phyloP scores from a whole-genome alignment of 768 basidiomycete species.

The Mycena sanguinolenta region DNA sequence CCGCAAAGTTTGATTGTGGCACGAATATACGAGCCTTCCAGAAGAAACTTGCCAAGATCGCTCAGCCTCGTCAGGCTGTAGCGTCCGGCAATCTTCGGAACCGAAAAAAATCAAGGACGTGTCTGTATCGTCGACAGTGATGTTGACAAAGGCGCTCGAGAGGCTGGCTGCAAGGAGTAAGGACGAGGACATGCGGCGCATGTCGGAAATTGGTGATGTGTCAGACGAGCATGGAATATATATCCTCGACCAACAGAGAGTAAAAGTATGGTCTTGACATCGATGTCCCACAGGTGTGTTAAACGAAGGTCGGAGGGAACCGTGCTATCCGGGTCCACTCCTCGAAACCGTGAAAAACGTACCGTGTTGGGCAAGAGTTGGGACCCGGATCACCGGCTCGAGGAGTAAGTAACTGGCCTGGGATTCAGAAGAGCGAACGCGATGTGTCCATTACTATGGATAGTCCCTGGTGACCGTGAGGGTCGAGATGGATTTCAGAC shows the following conservation, averaged over 20 bases:
- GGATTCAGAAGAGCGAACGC: neutral
- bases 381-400: neutral
- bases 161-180: conserved; percentile 8
- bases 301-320: no score
- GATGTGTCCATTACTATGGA: neutral
- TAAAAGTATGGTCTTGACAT: neutral
- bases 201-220: conserved; percentile 6
- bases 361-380: neutral
- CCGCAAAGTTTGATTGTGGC: conserved; percentile 22
- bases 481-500: neutral
- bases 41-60: conserved; percentile 20
- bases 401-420: neutral
- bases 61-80: conserved; percentile 8
- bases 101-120: neutral
- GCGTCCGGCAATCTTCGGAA: neutral
- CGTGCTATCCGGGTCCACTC: neutral
- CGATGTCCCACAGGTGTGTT: conserved; percentile 8
- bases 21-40: conserved; percentile 15
- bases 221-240: conserved; percentile 17
- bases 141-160: conserved; percentile 21
- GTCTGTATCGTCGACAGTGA: conserved; percentile 20
- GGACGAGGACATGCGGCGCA: conserved; percentile 14
- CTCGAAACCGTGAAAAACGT: neutral
- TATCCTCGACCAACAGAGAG: neutral
- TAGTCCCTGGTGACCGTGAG: neutral